Base-by-base conservation (phyloP, 306 rosid species). In the Vigna nakashimae region DNA sequence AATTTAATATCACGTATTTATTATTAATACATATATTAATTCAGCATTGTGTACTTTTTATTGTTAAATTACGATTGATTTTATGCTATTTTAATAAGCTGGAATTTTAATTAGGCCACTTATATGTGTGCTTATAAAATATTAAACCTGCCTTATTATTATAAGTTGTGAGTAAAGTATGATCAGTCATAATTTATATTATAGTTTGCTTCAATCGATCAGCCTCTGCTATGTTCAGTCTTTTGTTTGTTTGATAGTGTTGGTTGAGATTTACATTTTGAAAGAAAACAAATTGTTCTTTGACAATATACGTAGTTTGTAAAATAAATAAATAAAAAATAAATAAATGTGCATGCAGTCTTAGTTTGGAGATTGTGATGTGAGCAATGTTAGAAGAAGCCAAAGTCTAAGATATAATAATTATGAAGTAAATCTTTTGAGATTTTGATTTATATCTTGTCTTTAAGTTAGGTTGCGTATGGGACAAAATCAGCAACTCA, bases 401-500 rank as follows among this genome's bases (percentile, higher is more conserved):
- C 80, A 73, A 36, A 34, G 60, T 45, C 58, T 45, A 43, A 64
- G 6, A 7, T 72, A 80, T 71, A 56, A 56, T 80, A 80, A 18
- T 59, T 20, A 2, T 24, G 50, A 77, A 34, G 77, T 50, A 73
- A 66, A 80, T 81, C 80, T 84, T 73, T 38, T 34, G 65, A 73
- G 78, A 84, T 67, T 60, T 63, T 81, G 67, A 60, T 62, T 78
- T 67, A 52, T 52, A 62, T 63, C 0, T 69, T 74, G 83, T 81
- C 85, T 73, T 69, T 78, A 73, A 43, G 50, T 30, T 59, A 71
- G 42, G 36, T 58, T 74, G 28, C 32, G 13, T 17, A 62, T 55
- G 78, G 42, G 81, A 85, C 73, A 84, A 84, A 79, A 56, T 65
- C 74, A 80, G 79, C 76, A 75, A 56, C 71, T 53, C 15, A 55